phyloP scores from a whole-genome alignment of 768 basidiomycete genomes.

The Lentinus tigrinus region DNA sequence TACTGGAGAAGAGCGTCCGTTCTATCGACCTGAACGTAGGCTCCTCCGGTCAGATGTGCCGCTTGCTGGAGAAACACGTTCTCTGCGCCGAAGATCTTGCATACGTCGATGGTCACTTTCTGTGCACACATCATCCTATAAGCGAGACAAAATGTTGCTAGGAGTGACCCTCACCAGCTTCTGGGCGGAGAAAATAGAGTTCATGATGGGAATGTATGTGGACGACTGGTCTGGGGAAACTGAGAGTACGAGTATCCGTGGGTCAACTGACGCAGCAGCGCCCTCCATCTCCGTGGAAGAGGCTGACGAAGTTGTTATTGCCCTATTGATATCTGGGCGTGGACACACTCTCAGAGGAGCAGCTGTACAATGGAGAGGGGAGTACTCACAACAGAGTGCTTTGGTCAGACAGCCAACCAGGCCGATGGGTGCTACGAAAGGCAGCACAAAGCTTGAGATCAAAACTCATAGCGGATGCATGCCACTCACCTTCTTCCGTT shows the following conservation, averaged over 20 bases:
- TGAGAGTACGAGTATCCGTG: conserved; percentile 76
- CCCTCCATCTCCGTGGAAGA: conserved; percentile 32
- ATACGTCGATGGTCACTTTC: conserved; percentile 97
- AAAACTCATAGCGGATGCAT: conserved; percentile 13
- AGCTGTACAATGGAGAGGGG: not conserved
- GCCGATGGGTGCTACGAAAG: conserved; percentile 51
- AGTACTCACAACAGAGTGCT: conserved; percentile 78
- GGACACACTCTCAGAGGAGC: conserved; percentile 39
- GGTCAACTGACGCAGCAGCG: conserved; percentile 38
- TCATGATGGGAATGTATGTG: conserved; percentile 98
- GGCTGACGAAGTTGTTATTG: conserved; percentile 35
- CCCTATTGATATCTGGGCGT: conserved; percentile 64
- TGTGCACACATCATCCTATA: conserved; percentile 29
- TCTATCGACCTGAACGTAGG: conserved; percentile 82
- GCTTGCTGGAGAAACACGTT: conserved; percentile 98
- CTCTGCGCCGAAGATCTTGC: conserved; percentile 86
- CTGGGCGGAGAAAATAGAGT: conserved; percentile 97
- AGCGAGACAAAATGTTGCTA: conserved; percentile 5
- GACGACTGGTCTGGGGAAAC: conserved; percentile 88
- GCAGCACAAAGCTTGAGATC: conserved; percentile 1
- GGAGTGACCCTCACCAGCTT: conserved; percentile 66
- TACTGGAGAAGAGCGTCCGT: conserved; percentile 91
- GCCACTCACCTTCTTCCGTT: conserved; percentile 50
- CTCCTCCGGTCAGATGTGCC: conserved; percentile 90
- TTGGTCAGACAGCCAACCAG: conserved; percentile 91